phyloP scores from a whole-genome alignment of 2,329 filamentous ascomycete species.

The Penicillium freii region DNA sequence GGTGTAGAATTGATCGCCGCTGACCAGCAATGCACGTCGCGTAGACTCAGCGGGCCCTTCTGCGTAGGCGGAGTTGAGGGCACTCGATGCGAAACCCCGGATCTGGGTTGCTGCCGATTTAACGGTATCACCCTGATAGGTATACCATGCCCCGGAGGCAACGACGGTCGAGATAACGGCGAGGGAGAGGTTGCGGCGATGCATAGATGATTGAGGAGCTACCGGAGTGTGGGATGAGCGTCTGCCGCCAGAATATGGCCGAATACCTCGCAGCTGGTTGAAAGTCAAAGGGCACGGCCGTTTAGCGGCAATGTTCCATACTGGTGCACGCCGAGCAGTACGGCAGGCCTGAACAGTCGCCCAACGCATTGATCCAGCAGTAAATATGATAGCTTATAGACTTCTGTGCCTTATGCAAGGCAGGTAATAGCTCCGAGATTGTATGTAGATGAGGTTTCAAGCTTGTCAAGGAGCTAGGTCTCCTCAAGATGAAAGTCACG shows the following conservation, averaged over 20 bases:
- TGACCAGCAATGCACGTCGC: conserved; percentile 73
- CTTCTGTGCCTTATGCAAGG: conserved; percentile 8
- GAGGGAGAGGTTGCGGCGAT: conserved; percentile 49
- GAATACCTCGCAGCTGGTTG: conserved; percentile 39
- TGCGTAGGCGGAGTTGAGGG: conserved; percentile 29
- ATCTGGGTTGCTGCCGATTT: conserved; percentile 27
- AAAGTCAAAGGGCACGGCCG: conserved; percentile 38
- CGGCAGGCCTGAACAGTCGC: conserved; percentile 47
- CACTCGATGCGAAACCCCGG: conserved; percentile 25
- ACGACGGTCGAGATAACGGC: conserved; percentile 49
- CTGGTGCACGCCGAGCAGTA: conserved; percentile 46
- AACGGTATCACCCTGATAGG: conserved; percentile 43
- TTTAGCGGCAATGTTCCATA: conserved; percentile 44
- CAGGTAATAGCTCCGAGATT: conserved; percentile 3
- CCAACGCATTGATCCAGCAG: conserved; percentile 47
- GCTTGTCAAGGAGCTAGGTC: conserved; percentile 11
- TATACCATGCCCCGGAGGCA: conserved; percentile 51
- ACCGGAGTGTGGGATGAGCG: conserved; percentile 37
- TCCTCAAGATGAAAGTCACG: conserved; percentile 24
- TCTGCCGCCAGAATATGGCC: conserved; percentile 35
- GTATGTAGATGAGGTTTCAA: conserved; percentile 9
- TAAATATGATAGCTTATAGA: conserved; percentile 1
- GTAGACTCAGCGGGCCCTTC: conserved; percentile 54
- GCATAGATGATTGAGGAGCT: conserved; percentile 47
- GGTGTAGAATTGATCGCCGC: conserved; percentile 85